These are phyloP conservation scores for Ogataea trehalophila DNA, from an alignment of 805 yeast genomes.

Conservation along the genomic window DNA sequence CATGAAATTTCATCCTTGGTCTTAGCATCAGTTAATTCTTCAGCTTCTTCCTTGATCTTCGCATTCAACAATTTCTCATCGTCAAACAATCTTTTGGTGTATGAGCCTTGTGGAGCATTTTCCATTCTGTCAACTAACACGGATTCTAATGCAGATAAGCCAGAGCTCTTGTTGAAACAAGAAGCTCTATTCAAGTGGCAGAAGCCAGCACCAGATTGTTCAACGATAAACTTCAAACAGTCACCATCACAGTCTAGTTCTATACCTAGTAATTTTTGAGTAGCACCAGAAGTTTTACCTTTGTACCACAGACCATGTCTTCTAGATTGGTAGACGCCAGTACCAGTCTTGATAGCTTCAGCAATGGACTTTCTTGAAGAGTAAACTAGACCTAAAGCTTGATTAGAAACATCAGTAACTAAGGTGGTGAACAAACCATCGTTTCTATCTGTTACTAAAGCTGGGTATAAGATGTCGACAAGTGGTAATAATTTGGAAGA, in stretches of 20 bases:
- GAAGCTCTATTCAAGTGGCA: conserved; percentile 82
- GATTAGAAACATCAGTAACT: conserved; percentile 64
- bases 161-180: conserved; percentile 73
- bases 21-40: conserved; percentile 85
- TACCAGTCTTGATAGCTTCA: conserved; percentile 72
- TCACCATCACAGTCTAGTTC: conserved; percentile 91
- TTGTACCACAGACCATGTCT: conserved; percentile 93
- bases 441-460: conserved; percentile 71
- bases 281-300: conserved; percentile 95
- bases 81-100: conserved; percentile 80
- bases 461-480: conserved; percentile 39
- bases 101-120: conserved; percentile 88
- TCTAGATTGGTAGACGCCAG: conserved; percentile 94
- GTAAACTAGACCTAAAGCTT: conserved; percentile 84
- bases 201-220: conserved; percentile 83
- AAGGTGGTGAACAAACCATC: conserved; percentile 86
- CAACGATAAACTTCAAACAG: conserved; percentile 80
- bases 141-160: conserved; percentile 63
- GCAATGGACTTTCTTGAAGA: conserved; percentile 78
- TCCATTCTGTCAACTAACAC: conserved; percentile 57
- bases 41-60: conserved; percentile 93
- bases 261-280: conserved; percentile 66
- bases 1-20: conserved; percentile 69
- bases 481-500: conserved; percentile 28
- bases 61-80: conserved; percentile 76